Evolutionary conservation across 805 yeast genomes (phyloP), one percentile per base, ranked within the genome.

Genomic region (Saccharomycopsis schoenii): DNA sequence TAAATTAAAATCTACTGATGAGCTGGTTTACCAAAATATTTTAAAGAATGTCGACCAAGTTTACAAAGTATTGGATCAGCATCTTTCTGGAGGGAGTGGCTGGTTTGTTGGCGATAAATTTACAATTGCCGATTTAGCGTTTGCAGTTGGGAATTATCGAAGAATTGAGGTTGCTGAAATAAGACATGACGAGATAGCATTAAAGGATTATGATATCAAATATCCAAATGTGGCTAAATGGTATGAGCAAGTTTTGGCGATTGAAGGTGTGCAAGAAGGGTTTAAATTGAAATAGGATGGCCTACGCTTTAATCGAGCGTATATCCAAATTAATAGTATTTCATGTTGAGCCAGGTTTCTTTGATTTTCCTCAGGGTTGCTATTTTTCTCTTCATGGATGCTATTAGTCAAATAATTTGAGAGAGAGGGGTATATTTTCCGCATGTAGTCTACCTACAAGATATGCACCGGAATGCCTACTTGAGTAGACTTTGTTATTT

Each of bases 61-160:
- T 9, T 78, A 76, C 64, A 78, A 81, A 9, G 88, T 84, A 39
- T 70, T 77, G 63, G 85, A 84, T 65, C 74, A 71, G 47, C 77
- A 80, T 68, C 72, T 84, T 66, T 71, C 72, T 51, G 83, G 78
- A 66, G 72, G 73, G 39, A 70, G 71, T 36, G 86, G 85, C 1
- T 86, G 72, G 71, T 72, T 85, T 29, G 88, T 83, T 58, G 87
- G 88, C 54, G 80, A 80, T 64, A 81, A 79, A 58, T 67, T 84
- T 57, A 74, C 84, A 14, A 77, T 82, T 65, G 88, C 88, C 4
- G 93, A 86, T 47, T 47, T 47, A 14, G 52, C 52, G 34, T 47
- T 47, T 47, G 52, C 52, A 21, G 52, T 21, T 47, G 52, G 52
- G 11, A 47, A 47, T 47, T 47, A 47, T 24, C 52, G 52, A 6